Evolutionary conservation across 2,329 filamentous ascomycete genomes (phyloP), one percentile per base, ranked within the genome.

Genomic region (Cytospora piceicola): DNA sequence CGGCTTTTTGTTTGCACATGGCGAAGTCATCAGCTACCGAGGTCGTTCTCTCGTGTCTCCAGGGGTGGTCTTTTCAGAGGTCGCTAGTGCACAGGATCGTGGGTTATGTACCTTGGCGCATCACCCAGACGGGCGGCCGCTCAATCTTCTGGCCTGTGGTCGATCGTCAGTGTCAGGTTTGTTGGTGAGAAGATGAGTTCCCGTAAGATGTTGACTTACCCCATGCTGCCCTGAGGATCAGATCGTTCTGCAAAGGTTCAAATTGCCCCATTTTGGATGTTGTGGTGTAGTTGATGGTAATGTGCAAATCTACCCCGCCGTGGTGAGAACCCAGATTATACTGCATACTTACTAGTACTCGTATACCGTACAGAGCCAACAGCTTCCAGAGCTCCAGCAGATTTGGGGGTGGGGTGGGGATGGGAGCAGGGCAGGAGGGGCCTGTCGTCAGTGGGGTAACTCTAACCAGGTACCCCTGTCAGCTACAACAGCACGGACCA

Each of bases 121-220:
- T 99, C 77, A 99, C 93, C 95, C 95, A 99, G 83, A 96, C 92
- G 65, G 95, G 95, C 68, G 95, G 91, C 70, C 95, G 89, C 79
- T 97, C 93, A 71, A 98, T 92, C 77, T 89, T 89, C 80, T 97
- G 86, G 77, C 94, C 94, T 96, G 74, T 62, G 70, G 71, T 34
- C 34, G 12, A 46, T n/a, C 32, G 64, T 66, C 46, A 66, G 63
- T 49, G 39, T 64, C 34, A 36, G 61, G 29, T 12, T 36, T 30
- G 61, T 29, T 15, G 27, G 27, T 51, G 46, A 5, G n/a, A 34
- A 27, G 24, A 11, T 8, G 22, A 56, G 20, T 15, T 15, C 34
- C 3, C 14, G 14, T 27, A 27, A 17, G 59, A 15, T 62, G n/a
- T 36, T 4, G 49, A 78, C 80, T 73, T 80, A 96, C 94, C 95